phyloP scores from a whole-genome alignment of 371 early-diverging fungal species.

The Smittium culicis region DNA sequence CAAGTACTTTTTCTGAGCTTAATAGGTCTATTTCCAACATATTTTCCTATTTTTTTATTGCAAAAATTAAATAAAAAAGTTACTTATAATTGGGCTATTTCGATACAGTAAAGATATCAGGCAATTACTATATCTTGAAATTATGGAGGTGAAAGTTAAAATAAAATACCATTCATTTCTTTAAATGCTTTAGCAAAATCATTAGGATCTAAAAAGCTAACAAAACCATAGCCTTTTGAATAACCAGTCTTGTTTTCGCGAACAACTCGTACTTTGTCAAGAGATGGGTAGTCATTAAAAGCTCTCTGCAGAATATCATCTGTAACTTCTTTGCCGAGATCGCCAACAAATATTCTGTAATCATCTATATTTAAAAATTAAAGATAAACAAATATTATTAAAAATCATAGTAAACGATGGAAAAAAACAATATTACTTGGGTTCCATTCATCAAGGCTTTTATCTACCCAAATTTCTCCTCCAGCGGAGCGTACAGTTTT shows the following conservation, averaged over 20 bases:
- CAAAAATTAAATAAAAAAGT: background rate
- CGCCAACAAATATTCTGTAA: slow-evolving; percentile 71
- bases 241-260: slow-evolving; percentile 58
- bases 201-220: slow-evolving; percentile 53
- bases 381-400: slow-evolving; percentile 44
- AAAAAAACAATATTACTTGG: slow-evolving; percentile 50
- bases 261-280: slow-evolving; percentile 65
- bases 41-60: slow-evolving; percentile 59
- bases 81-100: background rate
- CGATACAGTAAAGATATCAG: slow-evolving; percentile 40
- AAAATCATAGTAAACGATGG: slow-evolving; percentile 44
- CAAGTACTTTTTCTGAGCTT: slow-evolving; percentile 86
- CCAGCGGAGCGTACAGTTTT: slow-evolving; percentile 65
- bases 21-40: slow-evolving; percentile 87
- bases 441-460: slow-evolving; percentile 81
- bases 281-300: slow-evolving; percentile 50
- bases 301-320: slow-evolving; percentile 48
- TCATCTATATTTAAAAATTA: slow-evolving; percentile 37
- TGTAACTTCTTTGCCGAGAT: slow-evolving; percentile 60
- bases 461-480: slow-evolving; percentile 90
- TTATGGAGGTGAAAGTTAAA: slow-evolving; percentile 38
- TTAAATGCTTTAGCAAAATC: slow-evolving; percentile 65
- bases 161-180: slow-evolving; percentile 64
- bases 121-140: slow-evolving; percentile 45
- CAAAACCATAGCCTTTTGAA: slow-evolving; percentile 67